These are phyloP conservation scores for Nymphaea thermarum DNA, from an alignment of 164 flowering plant genomes.

Conservation along the genomic window DNA sequence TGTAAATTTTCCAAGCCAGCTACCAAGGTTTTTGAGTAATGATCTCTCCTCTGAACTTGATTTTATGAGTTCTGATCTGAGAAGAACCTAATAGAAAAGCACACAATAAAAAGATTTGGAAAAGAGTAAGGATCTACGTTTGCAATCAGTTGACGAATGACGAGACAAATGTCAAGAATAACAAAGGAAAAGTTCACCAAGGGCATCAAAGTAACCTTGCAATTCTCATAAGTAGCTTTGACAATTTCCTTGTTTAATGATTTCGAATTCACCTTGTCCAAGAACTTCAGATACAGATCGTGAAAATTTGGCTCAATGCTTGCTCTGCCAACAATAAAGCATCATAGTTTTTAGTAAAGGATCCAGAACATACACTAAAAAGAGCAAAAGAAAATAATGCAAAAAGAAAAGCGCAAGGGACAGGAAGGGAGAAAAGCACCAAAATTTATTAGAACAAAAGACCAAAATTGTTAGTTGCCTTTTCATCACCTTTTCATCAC, in stretches of 20 bases:
- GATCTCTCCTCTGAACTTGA: constrained; percentile 98
- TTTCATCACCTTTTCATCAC: constrained; percentile 68
- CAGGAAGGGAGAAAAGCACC: neutral
- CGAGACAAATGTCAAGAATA: constrained; percentile 1
- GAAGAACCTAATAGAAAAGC: constrained; percentile 52
- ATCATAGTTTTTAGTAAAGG: neutral
- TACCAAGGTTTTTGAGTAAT: constrained; percentile 86
- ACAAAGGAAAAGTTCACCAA: neutral
- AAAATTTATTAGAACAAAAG: neutral
- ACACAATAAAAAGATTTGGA: neutral
- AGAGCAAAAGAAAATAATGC: neutral
- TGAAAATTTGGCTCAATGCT: constrained; percentile 98
- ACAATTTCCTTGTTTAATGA: constrained; percentile 66
- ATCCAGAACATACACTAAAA: neutral
- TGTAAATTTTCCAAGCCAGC: constrained; percentile 98
- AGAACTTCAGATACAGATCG: constrained; percentile 91
- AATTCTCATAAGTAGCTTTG: constrained; percentile 84
- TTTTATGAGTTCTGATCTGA: constrained; percentile 89
- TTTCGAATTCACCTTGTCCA: constrained; percentile 75
- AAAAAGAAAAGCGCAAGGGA: neutral
- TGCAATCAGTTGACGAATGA: neutral
- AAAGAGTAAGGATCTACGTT: neutral
- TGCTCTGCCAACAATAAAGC: constrained; percentile 41
- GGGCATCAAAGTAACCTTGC: constrained; percentile 49
- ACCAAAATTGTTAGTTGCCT: neutral